phyloP scores from a whole-genome alignment of 768 basidiomycete species.

The Neoboletus magnificus region DNA sequence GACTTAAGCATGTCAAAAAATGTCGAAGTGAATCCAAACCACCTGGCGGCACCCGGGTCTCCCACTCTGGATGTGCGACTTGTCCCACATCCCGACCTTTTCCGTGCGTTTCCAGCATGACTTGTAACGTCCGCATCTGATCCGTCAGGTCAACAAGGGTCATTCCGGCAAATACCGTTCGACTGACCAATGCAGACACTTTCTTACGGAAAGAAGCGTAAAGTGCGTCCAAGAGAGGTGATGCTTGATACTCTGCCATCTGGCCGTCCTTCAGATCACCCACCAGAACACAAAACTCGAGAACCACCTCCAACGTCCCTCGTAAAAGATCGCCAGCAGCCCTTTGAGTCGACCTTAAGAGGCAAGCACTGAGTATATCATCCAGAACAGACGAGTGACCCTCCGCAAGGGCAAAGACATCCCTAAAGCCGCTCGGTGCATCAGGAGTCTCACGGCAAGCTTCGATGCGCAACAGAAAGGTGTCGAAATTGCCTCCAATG shows the following conservation, averaged over 20 bases:
- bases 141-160: neutral
- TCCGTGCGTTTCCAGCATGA: constrained; percentile 51
- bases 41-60: constrained; percentile 40
- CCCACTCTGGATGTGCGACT: constrained; percentile 25
- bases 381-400: constrained; percentile 69
- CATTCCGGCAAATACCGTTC: neutral
- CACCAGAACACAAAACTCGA: constrained; percentile 64
- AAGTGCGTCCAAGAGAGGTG: constrained; percentile 50
- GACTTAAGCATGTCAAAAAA: constrained; percentile 50
- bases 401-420: constrained; percentile 69
- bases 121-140: constrained; percentile 56
- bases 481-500: constrained; percentile 72
- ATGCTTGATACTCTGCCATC: constrained; percentile 65
- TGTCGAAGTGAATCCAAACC: constrained; percentile 55
- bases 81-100: constrained; percentile 19
- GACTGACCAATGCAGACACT: constrained; percentile 56
- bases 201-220: constrained; percentile 51
- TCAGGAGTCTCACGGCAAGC: constrained; percentile 23
- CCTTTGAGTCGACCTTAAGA: constrained; percentile 66
- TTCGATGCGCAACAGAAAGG: constrained; percentile 51
- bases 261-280: constrained; percentile 55
- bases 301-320: constrained; percentile 57
- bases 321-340: constrained; percentile 63
- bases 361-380: constrained; percentile 71
- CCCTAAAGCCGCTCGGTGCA: constrained; percentile 42